These are phyloP conservation scores for Boletus rufocinnamomeus DNA, from an alignment of 768 basidiomycete species.

Conservation along the genomic window DNA sequence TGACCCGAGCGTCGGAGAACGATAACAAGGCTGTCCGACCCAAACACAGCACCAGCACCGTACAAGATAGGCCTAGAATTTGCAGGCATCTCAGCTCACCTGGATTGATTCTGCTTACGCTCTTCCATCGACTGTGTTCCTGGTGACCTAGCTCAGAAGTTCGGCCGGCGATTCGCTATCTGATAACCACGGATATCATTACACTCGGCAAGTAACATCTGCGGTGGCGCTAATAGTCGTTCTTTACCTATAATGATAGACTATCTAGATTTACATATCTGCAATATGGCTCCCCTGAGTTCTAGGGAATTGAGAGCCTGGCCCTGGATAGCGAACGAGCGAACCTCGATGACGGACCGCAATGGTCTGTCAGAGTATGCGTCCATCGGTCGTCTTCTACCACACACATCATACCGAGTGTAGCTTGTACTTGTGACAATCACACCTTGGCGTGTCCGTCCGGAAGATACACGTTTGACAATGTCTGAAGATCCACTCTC, in stretches of 20 bases:
- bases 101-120: conserved; percentile 49
- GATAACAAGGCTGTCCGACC: background rate
- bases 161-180: background rate
- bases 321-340: background rate
- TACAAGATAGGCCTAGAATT: background rate
- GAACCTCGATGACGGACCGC: background rate
- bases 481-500: background rate
- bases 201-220: conserved; percentile 41
- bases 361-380: background rate
- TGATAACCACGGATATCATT: conserved; percentile 35
- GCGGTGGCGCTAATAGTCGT: conserved; percentile 38
- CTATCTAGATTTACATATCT: background rate
- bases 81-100: conserved; percentile 39
- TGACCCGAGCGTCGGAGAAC: background rate
- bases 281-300: background rate
- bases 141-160: background rate
- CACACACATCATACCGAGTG: background rate
- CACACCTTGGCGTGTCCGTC: background rate
- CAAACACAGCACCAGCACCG: background rate
- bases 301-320: background rate
- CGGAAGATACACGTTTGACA: background rate
- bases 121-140: conserved; percentile 2
- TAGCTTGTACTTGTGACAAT: background rate
- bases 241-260: no score
- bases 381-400: background rate